Evolutionary conservation across 805 yeast genomes (phyloP).

Genomic region (Zygoascus bituminiphila): DNA sequence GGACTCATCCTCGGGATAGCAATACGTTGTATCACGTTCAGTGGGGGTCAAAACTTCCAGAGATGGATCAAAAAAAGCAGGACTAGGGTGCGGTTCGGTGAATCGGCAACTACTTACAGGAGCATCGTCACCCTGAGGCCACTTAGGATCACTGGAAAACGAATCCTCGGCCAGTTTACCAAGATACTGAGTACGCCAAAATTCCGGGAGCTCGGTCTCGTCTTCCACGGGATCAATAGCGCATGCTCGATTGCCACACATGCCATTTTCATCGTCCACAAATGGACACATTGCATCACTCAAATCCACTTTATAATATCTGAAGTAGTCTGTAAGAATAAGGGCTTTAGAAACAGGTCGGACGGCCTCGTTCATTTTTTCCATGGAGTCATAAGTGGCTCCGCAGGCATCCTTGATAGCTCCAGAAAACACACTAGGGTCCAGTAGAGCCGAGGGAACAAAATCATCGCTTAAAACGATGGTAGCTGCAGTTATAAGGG

Average conservation of each 20-base stretch:
- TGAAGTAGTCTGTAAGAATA: constrained; percentile 72
- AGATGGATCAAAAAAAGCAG: constrained; percentile 10
- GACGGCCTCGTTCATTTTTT: constrained; percentile 42
- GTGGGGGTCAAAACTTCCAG: constrained; percentile 2
- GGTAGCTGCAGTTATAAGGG: neutral
- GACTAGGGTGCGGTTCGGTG: constrained; percentile 17
- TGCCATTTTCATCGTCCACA: constrained; percentile 68
- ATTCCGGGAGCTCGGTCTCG: constrained; percentile 60
- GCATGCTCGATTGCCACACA: constrained; percentile 81
- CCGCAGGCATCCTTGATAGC: constrained; percentile 20
- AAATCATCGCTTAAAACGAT: neutral
- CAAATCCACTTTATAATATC: constrained; percentile 77
- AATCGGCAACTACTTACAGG: constrained; percentile 10
- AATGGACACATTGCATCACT: constrained; percentile 68
- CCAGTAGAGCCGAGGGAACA: neutral
- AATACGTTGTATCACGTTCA: constrained; percentile 26
- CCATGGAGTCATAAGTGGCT: constrained; percentile 36
- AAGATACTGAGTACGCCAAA: constrained; percentile 65
- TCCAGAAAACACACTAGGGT: constrained; percentile 5
- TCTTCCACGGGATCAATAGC: constrained; percentile 81
- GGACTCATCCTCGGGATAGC: constrained; percentile 36
- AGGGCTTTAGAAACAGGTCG: constrained; percentile 50
- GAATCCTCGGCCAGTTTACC: constrained; percentile 41
- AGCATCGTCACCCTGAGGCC: constrained; percentile 2
- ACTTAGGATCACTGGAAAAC: constrained; percentile 17